Conservation (phyloP, 768 basidiomycete genomes). For the Suillus subalutaceus region DNA sequence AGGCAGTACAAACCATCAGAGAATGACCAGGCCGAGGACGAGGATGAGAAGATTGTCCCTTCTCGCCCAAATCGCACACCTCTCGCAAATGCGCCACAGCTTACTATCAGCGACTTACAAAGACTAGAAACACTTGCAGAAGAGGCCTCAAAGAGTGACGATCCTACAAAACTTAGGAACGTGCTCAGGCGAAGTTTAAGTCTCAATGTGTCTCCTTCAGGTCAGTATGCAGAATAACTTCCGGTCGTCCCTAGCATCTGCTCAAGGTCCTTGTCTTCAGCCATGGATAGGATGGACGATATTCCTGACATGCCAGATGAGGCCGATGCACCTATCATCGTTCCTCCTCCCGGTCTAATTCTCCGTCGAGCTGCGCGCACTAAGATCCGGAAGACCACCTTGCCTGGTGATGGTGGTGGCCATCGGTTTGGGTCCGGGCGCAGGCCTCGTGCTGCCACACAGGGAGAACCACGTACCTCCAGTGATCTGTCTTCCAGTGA, state of each 20-base stretch:
- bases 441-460: constrained; percentile 31
- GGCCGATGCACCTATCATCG: constrained; percentile 86
- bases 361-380: constrained; percentile 92
- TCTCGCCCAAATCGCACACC: constrained; percentile 70
- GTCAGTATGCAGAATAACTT: constrained; percentile 49
- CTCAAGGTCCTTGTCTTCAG: constrained; percentile 41
- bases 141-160: constrained; percentile 82
- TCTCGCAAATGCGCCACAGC: constrained; percentile 74
- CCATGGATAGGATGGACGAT: constrained; percentile 68
- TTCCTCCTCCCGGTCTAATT: constrained; percentile 83
- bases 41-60: constrained; percentile 70
- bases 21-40: constrained; percentile 74
- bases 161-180: constrained; percentile 77
- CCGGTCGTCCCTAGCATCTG: constrained; percentile 15
- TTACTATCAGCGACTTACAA: constrained; percentile 94
- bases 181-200: constrained; percentile 86
- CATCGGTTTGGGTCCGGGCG: constrained; percentile 71
- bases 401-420: constrained; percentile 76
- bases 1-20: constrained; percentile 87
- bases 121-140: constrained; percentile 91
- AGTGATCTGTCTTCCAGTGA: constrained; percentile 66
- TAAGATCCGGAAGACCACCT: constrained; percentile 86
- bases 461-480: constrained; percentile 56
- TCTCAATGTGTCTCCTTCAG: constrained; percentile 81
- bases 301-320: constrained; percentile 74